Percentiles rank a stretch among this genome's conserved stretches.
These are phyloP conservation scores for Boletus rubropictus DNA, from an alignment of 768 basidiomycete species.

Conservation along the genomic window DNA sequence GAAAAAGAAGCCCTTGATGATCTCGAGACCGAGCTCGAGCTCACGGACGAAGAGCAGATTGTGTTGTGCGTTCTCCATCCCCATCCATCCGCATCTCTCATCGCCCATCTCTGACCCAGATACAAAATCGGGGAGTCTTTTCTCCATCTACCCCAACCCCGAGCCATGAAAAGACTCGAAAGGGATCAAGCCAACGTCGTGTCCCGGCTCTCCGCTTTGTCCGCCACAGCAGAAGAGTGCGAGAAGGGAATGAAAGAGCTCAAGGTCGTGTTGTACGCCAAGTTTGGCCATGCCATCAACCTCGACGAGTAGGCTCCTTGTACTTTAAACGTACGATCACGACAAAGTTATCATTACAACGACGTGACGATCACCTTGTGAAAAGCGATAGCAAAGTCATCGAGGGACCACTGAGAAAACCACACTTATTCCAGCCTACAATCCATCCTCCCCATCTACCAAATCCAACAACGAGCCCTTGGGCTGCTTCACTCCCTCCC, in stretches of 20 bases:
- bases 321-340: not conserved
- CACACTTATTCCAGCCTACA: conserved; percentile 9
- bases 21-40: conserved; percentile 78
- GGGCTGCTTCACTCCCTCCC: conserved; percentile 63
- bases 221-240: conserved; percentile 53
- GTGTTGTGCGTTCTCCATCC: conserved; percentile 53
- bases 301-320: conserved; percentile 58
- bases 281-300: conserved; percentile 91
- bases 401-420: not conserved
- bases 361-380: not conserved
- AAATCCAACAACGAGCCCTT: conserved; percentile 56
- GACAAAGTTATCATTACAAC: not conserved
- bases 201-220: conserved; percentile 45
- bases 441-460: conserved; percentile 38
- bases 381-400: not conserved
- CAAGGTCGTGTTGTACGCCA: conserved; percentile 77
- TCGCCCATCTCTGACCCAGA: conserved; percentile 57
- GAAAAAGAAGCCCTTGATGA: conserved; percentile 95
- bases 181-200: conserved; percentile 60
- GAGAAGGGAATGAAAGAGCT: conserved; percentile 75
- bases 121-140: conserved; percentile 91
- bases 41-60: conserved; percentile 77
- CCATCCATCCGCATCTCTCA: conserved; percentile 42
- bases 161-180: conserved; percentile 68
- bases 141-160: conserved; percentile 64